Conservation (phyloP, 2,329 filamentous ascomycete species). For the Fusarium ramigenum region DNA sequence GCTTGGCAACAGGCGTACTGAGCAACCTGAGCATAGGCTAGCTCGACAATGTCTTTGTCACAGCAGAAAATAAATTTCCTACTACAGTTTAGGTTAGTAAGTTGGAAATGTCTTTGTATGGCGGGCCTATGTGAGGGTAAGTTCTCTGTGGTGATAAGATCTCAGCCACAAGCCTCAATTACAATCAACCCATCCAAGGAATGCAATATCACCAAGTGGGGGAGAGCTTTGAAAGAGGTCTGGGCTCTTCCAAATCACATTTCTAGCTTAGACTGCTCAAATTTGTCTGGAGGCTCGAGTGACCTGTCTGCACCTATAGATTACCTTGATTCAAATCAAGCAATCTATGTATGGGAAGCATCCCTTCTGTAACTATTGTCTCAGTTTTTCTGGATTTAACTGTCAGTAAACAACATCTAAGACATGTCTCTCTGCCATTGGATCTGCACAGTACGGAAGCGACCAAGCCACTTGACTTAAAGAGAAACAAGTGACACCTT, state of each 20-base stretch:
- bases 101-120: neutral
- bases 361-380: neutral
- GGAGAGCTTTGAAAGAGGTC: no score
- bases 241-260: neutral
- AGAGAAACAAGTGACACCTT: neutral
- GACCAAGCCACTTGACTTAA: neutral
- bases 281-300: accelerated
- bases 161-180: neutral
- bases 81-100: neutral
- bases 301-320: neutral
- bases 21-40: neutral
- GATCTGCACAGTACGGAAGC: neutral
- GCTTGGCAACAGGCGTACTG: neutral
- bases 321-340: neutral
- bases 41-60: neutral
- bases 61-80: accelerated
- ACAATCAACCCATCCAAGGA: neutral
- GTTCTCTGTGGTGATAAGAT: neutral
- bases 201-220: neutral
- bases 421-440: neutral
- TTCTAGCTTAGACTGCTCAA: neutral
- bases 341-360: accelerated
- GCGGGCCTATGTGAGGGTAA: neutral
- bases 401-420: neutral
- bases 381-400: neutral